These are phyloP conservation scores for Candida coleopterorum DNA, from an alignment of 805 yeast species.

Conservation along the genomic window DNA sequence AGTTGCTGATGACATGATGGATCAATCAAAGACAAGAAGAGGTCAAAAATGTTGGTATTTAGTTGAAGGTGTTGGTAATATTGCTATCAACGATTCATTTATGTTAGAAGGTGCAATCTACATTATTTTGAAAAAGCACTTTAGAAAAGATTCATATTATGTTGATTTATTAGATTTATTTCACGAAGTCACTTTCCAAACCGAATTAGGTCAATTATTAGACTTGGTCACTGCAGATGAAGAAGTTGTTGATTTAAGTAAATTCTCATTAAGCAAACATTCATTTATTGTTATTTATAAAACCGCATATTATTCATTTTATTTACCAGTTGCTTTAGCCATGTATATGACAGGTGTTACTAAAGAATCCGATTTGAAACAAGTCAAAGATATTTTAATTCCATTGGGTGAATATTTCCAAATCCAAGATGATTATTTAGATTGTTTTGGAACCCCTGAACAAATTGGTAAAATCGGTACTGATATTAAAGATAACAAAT, in stretches of 20 bases:
- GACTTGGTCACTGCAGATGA: constrained; percentile 98
- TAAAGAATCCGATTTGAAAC: constrained; percentile 71
- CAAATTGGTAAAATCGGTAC: constrained; percentile 98
- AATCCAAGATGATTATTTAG: constrained; percentile 95
- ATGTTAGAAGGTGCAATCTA: constrained; percentile 96
- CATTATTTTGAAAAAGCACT: constrained; percentile 81
- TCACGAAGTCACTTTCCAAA: constrained; percentile 96
- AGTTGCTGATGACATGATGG: constrained; percentile 99
- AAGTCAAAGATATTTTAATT: constrained; percentile 80
- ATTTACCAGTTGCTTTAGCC: constrained; percentile 94
- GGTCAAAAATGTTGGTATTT: constrained; percentile 99
- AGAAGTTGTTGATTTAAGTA: constrained; percentile 81
- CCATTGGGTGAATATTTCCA: constrained; percentile 99
- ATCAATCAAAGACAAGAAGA: constrained; percentile 90
- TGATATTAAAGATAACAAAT: constrained; percentile 96
- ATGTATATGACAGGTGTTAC: constrained; percentile 86
- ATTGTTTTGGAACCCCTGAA: constrained; percentile 95
- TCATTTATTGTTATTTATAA: constrained; percentile 93
- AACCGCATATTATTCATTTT: constrained; percentile 96
- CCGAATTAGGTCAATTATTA: constrained; percentile 93
- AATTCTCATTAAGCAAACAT: constrained; percentile 85
- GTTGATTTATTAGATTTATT: constrained; percentile 87
- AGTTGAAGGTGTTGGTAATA: constrained; percentile 72
- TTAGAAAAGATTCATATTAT: constrained; percentile 76
- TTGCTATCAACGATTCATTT: constrained; percentile 96